Conservation (phyloP, 352 stramenopile genomes). For the Phytophthora ramorum region DNA sequence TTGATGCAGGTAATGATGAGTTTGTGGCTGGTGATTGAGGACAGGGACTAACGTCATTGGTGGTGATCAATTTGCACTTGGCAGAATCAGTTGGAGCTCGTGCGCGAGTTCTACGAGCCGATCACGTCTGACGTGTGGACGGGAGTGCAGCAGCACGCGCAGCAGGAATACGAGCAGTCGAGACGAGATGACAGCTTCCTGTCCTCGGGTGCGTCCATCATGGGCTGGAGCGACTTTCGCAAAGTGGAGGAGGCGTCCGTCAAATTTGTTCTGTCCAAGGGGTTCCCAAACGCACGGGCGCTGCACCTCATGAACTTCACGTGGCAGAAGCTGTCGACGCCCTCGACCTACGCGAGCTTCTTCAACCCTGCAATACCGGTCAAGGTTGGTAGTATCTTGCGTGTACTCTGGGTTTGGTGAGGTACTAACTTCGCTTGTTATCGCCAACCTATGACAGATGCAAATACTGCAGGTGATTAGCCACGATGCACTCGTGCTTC, state of each 20-base stretch:
- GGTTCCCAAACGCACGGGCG: slow-evolving; percentile 41
- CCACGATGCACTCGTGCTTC: slow-evolving; percentile 57
- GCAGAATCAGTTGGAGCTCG: slow-evolving; percentile 49
- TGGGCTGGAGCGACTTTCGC: slow-evolving; percentile 61
- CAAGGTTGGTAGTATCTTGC: slow-evolving; percentile 21
- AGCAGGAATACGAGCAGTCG: slow-evolving; percentile 42
- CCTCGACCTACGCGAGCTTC: slow-evolving; percentile 45
- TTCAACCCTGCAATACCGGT: slow-evolving; percentile 47
- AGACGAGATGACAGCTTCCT: slow-evolving; percentile 34
- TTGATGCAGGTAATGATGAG: slow-evolving; percentile 26
- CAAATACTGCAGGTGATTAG: slow-evolving; percentile 65
- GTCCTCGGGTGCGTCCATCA: slow-evolving; percentile 44
- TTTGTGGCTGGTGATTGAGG: neutral
- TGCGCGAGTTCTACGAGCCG: slow-evolving; percentile 50
- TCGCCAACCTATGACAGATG: slow-evolving; percentile 17
- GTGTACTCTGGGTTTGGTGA: neutral
- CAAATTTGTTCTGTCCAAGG: slow-evolving; percentile 59
- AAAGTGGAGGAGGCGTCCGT: slow-evolving; percentile 47
- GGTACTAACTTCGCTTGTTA: neutral
- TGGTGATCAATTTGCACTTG: neutral
- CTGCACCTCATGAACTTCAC: slow-evolving; percentile 49
- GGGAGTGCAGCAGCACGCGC: slow-evolving; percentile 27
- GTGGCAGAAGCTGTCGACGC: slow-evolving; percentile 38
- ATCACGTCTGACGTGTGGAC: slow-evolving; percentile 23
- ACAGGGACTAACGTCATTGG: neutral